Base-by-base conservation (phyloP, 202 grass and related monocot species). In the Dendrocalamus latiflorus region DNA sequence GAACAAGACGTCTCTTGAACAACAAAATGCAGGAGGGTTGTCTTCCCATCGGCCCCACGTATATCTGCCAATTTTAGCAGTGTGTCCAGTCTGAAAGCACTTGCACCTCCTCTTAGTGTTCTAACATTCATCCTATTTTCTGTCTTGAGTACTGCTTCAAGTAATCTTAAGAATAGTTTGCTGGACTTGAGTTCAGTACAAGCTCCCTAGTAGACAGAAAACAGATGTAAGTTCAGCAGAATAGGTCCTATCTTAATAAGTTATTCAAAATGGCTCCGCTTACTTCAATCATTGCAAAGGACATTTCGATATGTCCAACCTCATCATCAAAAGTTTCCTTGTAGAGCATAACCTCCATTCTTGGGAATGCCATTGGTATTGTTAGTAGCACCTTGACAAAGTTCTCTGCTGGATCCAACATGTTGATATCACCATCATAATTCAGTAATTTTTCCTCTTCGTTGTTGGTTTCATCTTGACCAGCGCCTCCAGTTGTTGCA, bases 121-220 rank as follows among this genome's bases (percentile, higher is more conserved):
- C 92, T 86, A 51, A 94, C 87, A 42, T 94, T 89, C 92, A 94
- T 94, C 65, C 84, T 80, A 39, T 94, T 94, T 80, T 86, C 88
- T 16, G 83, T 93, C 76, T 94, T 94, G 38, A 94, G 92, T 65
- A 94, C 89, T 17, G 92, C 92, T 87, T 94, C 89, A 58, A 94
- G 89, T 80, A 94, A 53, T 70, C 84, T 91, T 65, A 91, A 56
- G 51, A 94, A 85, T 53, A 89, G 78, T 75, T 86, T 91, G 38
- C 92, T 89, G 34, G 81, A 89, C 74, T 74, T 89, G 24, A 94
- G 73, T 55, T 94, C 89, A 58, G 24, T 57, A 69, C 92, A 91
- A 70, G 92, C 92, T 73, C 65, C 86, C 84, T 94, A 68, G 62
- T 36, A 51, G 6, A 71, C 9, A 59, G 41, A 59, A 34, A 86